Evolutionary conservation across 2,329 filamentous ascomycete species (phyloP).

Genomic region (Paecilomyces sp.): DNA sequence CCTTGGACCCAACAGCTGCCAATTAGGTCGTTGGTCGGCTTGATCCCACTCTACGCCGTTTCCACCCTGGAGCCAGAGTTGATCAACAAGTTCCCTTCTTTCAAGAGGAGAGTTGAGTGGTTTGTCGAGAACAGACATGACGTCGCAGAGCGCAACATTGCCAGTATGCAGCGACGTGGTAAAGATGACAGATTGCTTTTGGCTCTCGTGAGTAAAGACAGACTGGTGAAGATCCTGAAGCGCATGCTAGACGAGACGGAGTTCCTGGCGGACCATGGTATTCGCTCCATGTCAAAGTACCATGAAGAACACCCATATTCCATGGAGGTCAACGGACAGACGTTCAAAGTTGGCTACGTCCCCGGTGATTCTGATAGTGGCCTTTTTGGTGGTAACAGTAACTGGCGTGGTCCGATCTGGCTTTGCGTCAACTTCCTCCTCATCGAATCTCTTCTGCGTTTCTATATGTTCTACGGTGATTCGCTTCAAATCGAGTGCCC

Average conservation of each 20-base stretch:
- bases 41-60: slow-evolving; percentile 90
- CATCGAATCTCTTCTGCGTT: slow-evolving; percentile 87
- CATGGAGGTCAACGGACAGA: slow-evolving; percentile 92
- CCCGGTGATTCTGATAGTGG: slow-evolving; percentile 95
- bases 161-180: slow-evolving; percentile 81
- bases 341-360: slow-evolving; percentile 81
- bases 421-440: slow-evolving; percentile 92
- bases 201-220: slow-evolving; percentile 85
- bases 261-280: slow-evolving; percentile 83
- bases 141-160: slow-evolving; percentile 86
- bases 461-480: slow-evolving; percentile 93
- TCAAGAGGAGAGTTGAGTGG: slow-evolving; percentile 91
- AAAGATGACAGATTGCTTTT: slow-evolving; percentile 83
- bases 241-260: slow-evolving; percentile 93
- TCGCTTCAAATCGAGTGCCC: slow-evolving; percentile 87
- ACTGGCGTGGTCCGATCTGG: slow-evolving; percentile 96
- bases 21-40: slow-evolving; percentile 81
- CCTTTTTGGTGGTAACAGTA: slow-evolving; percentile 93
- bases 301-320: slow-evolving; percentile 86
- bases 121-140: slow-evolving; percentile 85
- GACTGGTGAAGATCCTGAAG: slow-evolving; percentile 80
- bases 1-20: slow-evolving; percentile 90
- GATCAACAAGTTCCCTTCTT: slow-evolving; percentile 82
- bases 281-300: slow-evolving; percentile 84
- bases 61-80: slow-evolving; percentile 89